Evolutionary conservation across 2,329 filamentous ascomycete genomes (phyloP).

Genomic region (Penicillium corylophilum): DNA sequence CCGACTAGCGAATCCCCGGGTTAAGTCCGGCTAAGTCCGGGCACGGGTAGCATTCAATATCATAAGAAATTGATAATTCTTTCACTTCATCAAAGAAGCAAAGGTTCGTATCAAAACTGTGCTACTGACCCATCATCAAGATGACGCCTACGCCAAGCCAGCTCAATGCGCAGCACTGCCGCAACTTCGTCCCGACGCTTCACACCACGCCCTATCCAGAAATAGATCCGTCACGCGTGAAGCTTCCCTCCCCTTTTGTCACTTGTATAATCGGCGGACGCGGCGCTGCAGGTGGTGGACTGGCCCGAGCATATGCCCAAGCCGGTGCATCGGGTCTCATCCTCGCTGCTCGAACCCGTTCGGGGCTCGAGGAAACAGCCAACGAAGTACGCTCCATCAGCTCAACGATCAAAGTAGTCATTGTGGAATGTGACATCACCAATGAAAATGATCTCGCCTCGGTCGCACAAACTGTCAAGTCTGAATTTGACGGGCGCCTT

Average conservation of each 20-base stretch:
- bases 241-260: neutral
- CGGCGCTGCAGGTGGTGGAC: neutral
- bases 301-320: neutral
- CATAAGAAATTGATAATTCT: neutral
- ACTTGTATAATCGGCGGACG: neutral
- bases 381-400: neutral
- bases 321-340: neutral
- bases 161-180: neutral
- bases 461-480: neutral
- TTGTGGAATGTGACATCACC: neutral
- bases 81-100: neutral
- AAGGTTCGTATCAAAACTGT: neutral
- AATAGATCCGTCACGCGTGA: neutral
- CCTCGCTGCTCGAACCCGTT: neutral
- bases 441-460: neutral
- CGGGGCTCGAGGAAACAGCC: neutral
- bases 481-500: neutral
- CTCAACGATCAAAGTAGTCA: neutral
- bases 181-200: neutral
- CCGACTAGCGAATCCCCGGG: neutral
- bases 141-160: neutral
- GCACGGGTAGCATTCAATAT: neutral
- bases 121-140: neutral
- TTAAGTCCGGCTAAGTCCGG: neutral
- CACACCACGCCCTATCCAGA: neutral